Conservation (phyloP, 1,284 basidiomycete species). For the Pseudozyma pruni region DNA sequence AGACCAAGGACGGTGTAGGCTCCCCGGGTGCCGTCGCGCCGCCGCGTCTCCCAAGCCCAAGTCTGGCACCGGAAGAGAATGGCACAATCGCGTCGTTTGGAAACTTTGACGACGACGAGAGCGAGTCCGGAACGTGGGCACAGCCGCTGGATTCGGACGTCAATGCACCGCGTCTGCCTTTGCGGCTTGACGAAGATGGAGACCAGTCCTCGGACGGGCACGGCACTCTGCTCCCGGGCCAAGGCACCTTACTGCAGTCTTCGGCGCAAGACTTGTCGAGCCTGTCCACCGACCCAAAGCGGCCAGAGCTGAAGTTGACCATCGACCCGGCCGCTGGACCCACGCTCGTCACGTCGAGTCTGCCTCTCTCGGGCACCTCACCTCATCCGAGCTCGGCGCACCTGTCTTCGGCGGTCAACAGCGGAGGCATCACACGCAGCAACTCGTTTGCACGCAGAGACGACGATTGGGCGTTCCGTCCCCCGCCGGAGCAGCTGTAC, state of each 20-base stretch:
- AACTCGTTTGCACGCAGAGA: slow-evolving; percentile 59
- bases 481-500: slow-evolving; percentile 91
- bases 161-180: slow-evolving; percentile 35
- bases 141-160: slow-evolving; percentile 56
- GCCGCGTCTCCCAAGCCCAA: slow-evolving; percentile 17
- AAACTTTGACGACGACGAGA: slow-evolving; percentile 58
- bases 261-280: slow-evolving; percentile 1
- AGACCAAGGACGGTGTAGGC: slow-evolving; percentile 19
- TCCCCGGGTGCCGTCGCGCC: not conserved
- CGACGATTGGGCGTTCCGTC: slow-evolving; percentile 75
- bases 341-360: slow-evolving; percentile 12
- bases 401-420: slow-evolving; percentile 27
- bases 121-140: slow-evolving; percentile 62
- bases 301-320: slow-evolving; percentile 56
- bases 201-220: slow-evolving; percentile 24
- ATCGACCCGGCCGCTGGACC: slow-evolving; percentile 52
- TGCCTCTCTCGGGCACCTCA: slow-evolving; percentile 12
- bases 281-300: slow-evolving; percentile 36
- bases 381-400: slow-evolving; percentile 23
- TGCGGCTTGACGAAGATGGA: slow-evolving; percentile 17
- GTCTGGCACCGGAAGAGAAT: slow-evolving; percentile 41
- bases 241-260: slow-evolving; percentile 24
- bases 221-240: slow-evolving; percentile 35
- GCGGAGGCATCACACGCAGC: slow-evolving; percentile 45
- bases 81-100: slow-evolving; percentile 55